Evolutionary conservation across 2,329 filamentous ascomycete genomes (phyloP), one percentile per base, ranked within the genome.

Genomic region (Fusarium sacchari): DNA sequence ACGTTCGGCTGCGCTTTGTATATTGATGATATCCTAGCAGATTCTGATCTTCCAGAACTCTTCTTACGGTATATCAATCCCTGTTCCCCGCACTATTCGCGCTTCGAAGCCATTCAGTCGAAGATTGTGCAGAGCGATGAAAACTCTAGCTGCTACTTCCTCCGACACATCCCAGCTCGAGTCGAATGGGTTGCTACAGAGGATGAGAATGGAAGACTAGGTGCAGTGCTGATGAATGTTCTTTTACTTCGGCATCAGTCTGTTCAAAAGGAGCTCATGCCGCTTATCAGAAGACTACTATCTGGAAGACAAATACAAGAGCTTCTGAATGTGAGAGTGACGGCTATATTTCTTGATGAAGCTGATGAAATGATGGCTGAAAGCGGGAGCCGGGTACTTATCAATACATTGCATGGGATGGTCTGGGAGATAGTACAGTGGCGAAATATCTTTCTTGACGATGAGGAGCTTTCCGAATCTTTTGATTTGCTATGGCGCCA

Each of bases 321-420:
- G 2, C 3, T 53, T 17, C 32, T 39, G 6, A 9, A 14, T 28
- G 14, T 7, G 0, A 53, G 1, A 53, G 2, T 53, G 3, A 28
- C 18, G 13, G 34, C 24, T 7, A 28, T 18, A 2, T 53, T 53
- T 28, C 10, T 53, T 1, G 34, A 17, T 8, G 34, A 37, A 37
- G 18, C 7, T 5, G 10, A 37, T 5, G 10, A 22, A 5, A n/a
- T n/a, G 14, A 3, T 5, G 3, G 24, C 26, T 12, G 20, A 13
- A 9, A 13, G 1, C 0, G 20, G 13, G 18, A 53, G 0, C 3
- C 5, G 3, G 1, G 26, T 26, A 17, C n/a, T n/a, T 17, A 4
- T 15, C 1, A 7, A 15, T 15, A 17, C 5, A 12, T 26, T 37
- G 13, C 1, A 53, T 7, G 34, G 34, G 17, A 10, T 2, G n/a